Conservation (phyloP, 495 filamentous ascomycete genomes). For the Elasticomyces elasticus region DNA sequence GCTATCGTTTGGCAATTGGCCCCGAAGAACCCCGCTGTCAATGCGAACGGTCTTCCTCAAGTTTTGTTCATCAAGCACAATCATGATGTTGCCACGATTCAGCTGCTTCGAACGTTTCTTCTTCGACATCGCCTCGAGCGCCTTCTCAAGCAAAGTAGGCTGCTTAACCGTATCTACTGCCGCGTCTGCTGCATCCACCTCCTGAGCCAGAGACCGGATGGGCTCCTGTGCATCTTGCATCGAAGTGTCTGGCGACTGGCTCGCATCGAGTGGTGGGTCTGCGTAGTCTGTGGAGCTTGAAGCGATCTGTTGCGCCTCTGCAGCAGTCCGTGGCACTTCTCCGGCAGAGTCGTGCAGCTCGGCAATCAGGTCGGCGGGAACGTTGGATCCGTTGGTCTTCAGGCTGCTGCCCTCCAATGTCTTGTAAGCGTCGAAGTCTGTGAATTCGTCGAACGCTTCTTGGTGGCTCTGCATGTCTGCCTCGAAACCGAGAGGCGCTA, state of each 20-base stretch:
- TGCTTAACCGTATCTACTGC: not conserved
- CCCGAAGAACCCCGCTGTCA: not conserved
- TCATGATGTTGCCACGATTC: not conserved
- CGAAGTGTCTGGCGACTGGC: not conserved
- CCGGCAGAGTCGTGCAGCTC: not conserved
- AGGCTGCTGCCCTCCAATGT: not conserved
- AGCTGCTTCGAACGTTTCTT: not conserved
- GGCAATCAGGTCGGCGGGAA: not conserved
- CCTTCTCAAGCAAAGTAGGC: slow-evolving; percentile 1
- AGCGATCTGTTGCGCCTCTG: not conserved
- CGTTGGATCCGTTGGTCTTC: not conserved
- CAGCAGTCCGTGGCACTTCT: not conserved
- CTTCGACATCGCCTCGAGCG: not conserved
- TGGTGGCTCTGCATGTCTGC: not conserved
- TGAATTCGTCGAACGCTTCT: not conserved
- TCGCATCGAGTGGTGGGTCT: not conserved
- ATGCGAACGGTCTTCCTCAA: not conserved
- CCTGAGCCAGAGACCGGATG: not conserved
- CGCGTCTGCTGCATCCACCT: not conserved
- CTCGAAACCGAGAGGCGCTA: too few species aligned
- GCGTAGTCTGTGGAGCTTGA: not conserved
- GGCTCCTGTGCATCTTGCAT: not conserved
- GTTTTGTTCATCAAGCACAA: not conserved
- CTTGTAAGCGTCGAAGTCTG: not conserved
- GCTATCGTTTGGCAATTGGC: not conserved